A percentile compares a stretch with the other conserved stretches of the same genome.
Conservation (phyloP, 2,329 filamentous ascomycete genomes). For the Peltaster fructicola region DNA sequence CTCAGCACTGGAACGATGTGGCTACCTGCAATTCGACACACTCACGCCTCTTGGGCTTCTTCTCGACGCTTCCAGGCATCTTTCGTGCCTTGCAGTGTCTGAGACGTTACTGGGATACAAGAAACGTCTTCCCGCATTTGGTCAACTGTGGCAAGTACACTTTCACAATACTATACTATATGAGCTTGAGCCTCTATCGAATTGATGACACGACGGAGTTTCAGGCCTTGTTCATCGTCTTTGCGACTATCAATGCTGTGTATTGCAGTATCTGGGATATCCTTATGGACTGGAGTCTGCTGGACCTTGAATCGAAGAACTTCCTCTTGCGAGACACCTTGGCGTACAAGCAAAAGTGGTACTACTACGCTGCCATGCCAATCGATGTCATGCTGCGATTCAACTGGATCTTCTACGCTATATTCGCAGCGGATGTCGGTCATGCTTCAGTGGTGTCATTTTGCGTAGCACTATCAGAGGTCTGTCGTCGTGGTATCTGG, state of each 20-base stretch:
- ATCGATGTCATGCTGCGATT: conserved; percentile 75
- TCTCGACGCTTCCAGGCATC: conserved; percentile 65
- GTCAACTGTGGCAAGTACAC: conserved; percentile 85
- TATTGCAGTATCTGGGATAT: conserved; percentile 88
- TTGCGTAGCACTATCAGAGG: conserved; percentile 57
- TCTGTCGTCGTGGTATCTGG: conserved; percentile 78
- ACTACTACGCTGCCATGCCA: conserved; percentile 74
- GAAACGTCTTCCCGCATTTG: conserved; percentile 77
- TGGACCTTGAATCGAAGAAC: conserved; percentile 51
- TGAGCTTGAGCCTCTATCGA: conserved; percentile 67
- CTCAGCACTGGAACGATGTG: conserved; percentile 55
- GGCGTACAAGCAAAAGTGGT: conserved; percentile 51
- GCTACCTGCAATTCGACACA: conserved; percentile 68
- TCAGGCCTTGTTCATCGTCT: conserved; percentile 56
- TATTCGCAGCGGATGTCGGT: conserved; percentile 62
- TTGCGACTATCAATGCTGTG: conserved; percentile 63
- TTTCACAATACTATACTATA: conserved; percentile 64
- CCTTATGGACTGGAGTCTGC: conserved; percentile 84
- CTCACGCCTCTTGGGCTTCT: conserved; percentile 71
- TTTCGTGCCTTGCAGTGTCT: conserved; percentile 86
- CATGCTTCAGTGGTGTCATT: conserved; percentile 75
- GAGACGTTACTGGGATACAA: conserved; percentile 72
- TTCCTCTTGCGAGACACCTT: conserved; percentile 53
- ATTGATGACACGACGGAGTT: conserved; percentile 43
- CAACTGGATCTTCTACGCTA: conserved; percentile 85